Percentiles rank a stretch among this genome's conserved stretches.
Evolutionary conservation across 2,329 filamentous ascomycete genomes (phyloP).

Genomic region (Aspergillus brasiliensis): DNA sequence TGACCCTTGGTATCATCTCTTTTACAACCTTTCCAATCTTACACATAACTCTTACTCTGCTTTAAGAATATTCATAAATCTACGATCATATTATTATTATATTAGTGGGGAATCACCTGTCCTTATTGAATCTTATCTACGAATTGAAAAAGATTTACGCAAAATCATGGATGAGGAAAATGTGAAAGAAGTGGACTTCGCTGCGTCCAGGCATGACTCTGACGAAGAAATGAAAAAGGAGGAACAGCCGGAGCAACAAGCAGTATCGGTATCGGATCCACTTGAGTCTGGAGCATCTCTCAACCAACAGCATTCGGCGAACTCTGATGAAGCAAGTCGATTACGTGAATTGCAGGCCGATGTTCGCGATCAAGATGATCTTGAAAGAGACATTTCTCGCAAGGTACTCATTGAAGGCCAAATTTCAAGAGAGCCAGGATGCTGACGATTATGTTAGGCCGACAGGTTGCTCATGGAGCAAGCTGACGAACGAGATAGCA

Average conservation of each 20-base stretch:
- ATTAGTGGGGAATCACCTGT: no score
- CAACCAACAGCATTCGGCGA: slow-evolving; percentile 5
- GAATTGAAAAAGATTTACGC: no score
- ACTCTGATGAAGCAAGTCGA: slow-evolving; percentile 59
- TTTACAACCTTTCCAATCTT: neutral
- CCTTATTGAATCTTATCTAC: no score
- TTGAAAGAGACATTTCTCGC: slow-evolving; percentile 80
- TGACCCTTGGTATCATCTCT: neutral
- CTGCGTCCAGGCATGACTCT: neutral
- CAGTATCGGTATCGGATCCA: neutral
- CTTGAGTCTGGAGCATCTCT: neutral
- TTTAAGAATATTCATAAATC: neutral
- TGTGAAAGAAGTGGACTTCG: neutral
- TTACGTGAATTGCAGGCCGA: slow-evolving; percentile 66
- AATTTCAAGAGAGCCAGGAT: neutral
- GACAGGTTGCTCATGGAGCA: slow-evolving; percentile 63
- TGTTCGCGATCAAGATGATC: slow-evolving; percentile 82
- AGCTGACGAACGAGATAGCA: slow-evolving; percentile 65
- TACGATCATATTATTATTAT: neutral
- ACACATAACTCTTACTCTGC: neutral
- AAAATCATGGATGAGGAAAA: neutral
- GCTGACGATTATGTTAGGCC: slow-evolving; percentile 42
- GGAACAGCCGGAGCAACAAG: neutral
- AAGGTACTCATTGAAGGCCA: slow-evolving; percentile 43
- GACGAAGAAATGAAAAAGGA: neutral